Evolutionary conservation across 768 basidiomycete genomes (phyloP), one percentile per base, ranked within the genome.

Genomic region (Cystobasidium onofrii): DNA sequence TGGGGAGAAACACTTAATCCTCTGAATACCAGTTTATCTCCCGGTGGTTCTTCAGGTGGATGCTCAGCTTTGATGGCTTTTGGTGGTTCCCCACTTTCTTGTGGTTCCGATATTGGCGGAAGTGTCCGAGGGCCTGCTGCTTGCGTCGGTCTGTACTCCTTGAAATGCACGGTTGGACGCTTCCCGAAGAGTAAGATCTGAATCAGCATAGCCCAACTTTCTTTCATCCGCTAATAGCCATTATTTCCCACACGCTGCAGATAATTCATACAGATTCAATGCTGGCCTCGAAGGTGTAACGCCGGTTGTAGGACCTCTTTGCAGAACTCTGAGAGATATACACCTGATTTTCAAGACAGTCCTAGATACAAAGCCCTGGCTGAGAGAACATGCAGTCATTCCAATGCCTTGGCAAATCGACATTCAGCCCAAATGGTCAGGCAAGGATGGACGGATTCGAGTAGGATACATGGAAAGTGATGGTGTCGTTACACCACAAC

Each of bases 11-110:
- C 43, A 23, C 29, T 29, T 4, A 67, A 67, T 25, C 65, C 65
- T 13, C 65, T 67, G 9, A 67, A 67, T 54, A 67, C 65, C 6
- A 29, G 23, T 34, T 41, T 67, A 23, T 67, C 65, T 10, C 65
- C 65, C 10, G 65, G 65, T 18, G 65, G 65, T 2, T 50, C 43
- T 29, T 67, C 65, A 29, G 65, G 65, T 23, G 65, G 65, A 4
- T 67, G 65, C 44, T 67, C 65, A 2, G 65, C 65, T 41, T 52
- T 67, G 29, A 67, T 67, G 65, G 65, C 41, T 13, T 29, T 41
- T 52, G 65, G 65, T 2, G 65, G 65, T 50, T 67, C 65, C n/a
- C 46, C 43, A 44, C 27, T 67, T 17, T 67, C 65, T 10, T 50
- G 44, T 25, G 65, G 65, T 10, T 50, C 43, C 31, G 65, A 67